Evolutionary conservation across 257 asterid genomes (phyloP).

Genomic region (Rubia yunnanensis): DNA sequence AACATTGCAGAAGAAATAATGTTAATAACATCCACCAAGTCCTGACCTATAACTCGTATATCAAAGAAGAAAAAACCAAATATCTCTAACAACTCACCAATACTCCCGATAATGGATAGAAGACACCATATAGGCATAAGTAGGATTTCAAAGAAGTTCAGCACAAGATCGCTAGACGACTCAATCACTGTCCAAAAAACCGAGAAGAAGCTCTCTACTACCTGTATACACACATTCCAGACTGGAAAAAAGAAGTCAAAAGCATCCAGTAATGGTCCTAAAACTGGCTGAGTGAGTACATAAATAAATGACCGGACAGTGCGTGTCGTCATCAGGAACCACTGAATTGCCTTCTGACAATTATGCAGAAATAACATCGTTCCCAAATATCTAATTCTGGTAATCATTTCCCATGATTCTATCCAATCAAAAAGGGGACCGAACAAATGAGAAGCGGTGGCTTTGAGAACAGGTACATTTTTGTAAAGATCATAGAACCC

Average conservation of each 20-base stretch:
- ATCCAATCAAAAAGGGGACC: conserved; percentile 99
- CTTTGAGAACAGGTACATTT: conserved; percentile 87
- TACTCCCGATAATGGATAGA: conserved; percentile 35
- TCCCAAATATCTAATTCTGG: conserved; percentile 85
- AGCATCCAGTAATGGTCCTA: conserved; percentile 52
- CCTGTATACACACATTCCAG: conserved; percentile 44
- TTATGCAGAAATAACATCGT: conserved; percentile 96
- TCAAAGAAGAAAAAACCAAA: not conserved
- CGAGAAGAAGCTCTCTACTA: conserved; percentile 52
- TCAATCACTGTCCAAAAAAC: conserved; percentile 56
- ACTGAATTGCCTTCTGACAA: conserved; percentile 80
- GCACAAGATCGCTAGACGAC: conserved; percentile 48
- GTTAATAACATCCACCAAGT: conserved; percentile 7
- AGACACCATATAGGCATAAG: conserved; percentile 67
- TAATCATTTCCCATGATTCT: conserved; percentile 89
- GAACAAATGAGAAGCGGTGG: conserved; percentile 74
- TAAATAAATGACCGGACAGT: conserved; percentile 51
- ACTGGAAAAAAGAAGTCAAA: conserved; percentile 64
- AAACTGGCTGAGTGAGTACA: conserved; percentile 49
- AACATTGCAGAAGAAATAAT: not conserved
- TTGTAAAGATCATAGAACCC: conserved; percentile 94
- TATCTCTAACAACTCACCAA: conserved; percentile 41
- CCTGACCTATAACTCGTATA: not conserved
- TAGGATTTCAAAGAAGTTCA: conserved; percentile 47
- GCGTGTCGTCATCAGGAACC: conserved; percentile 63